A percentile compares a stretch with the other conserved stretches of the same genome.
Conservation (phyloP, 148 eudicot genomes). For the Fagopyrum homotropicum region DNA sequence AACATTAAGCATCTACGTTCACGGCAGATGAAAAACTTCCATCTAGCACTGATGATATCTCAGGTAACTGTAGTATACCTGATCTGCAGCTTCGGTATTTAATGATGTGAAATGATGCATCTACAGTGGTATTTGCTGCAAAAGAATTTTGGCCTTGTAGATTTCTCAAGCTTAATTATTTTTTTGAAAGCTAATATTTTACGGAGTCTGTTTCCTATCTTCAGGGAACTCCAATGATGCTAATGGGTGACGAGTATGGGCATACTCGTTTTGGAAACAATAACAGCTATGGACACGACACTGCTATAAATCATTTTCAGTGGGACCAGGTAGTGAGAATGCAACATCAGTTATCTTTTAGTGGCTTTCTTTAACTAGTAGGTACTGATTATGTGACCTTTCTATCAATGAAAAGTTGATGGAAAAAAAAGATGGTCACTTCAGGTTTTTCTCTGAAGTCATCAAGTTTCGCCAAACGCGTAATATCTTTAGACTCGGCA, state of each 20-base stretch:
- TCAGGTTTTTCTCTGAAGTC: constrained; percentile 81
- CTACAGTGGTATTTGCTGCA: too few relatives aligned
- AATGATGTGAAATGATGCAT: too few relatives aligned
- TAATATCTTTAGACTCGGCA: constrained; percentile 50
- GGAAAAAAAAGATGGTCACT: constrained; percentile 48
- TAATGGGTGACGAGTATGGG: constrained; percentile 98
- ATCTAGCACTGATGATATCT: constrained; percentile 86
- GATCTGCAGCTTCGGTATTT: not conserved
- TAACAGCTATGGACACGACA: constrained; percentile 96
- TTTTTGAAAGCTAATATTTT: not conserved
- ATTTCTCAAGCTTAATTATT: not conserved
- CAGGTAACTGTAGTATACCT: constrained; percentile 45
- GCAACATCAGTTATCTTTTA: constrained; percentile 1
- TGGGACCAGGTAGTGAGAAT: constrained; percentile 67
- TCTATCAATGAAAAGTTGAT: constrained; percentile 43
- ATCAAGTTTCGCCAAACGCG: constrained; percentile 58
- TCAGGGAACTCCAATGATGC: constrained; percentile 99
- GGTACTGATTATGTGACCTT: constrained; percentile 12
- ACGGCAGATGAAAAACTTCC: constrained; percentile 94
- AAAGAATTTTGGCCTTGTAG: not conserved
- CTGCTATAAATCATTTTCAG: constrained; percentile 76
- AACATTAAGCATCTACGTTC: constrained; percentile 57
- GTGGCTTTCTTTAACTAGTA: not conserved
- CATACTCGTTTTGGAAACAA: constrained; percentile 96
- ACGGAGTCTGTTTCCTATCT: constrained; percentile 5